phyloP scores from a whole-genome alignment of 164 flowering plant species.

The Chimonanthus salicifolius region DNA sequence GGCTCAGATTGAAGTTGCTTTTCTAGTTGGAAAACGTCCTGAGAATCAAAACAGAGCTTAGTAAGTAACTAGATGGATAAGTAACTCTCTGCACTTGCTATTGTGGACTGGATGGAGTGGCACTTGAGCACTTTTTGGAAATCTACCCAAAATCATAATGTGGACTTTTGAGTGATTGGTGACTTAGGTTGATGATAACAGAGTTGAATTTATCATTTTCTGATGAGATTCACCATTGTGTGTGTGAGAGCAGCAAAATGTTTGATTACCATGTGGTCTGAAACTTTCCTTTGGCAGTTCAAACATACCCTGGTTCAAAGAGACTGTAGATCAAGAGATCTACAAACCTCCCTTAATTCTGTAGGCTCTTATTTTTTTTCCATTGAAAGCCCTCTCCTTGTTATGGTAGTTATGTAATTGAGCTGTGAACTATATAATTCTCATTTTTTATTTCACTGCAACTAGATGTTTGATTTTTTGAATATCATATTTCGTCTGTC shows the following conservation, averaged over 20 bases:
- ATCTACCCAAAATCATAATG: neutral
- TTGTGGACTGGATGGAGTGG: neutral
- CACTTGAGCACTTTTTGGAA: neutral
- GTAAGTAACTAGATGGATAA: no score
- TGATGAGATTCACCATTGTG: neutral
- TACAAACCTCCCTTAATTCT: neutral
- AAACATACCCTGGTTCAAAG: neutral
- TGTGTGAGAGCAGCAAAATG: neutral
- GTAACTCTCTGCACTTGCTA: neutral
- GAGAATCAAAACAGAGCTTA: no score
- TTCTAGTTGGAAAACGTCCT: no score
- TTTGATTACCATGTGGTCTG: no score
- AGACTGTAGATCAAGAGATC: neutral
- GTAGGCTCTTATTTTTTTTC: neutral
- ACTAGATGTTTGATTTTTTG: neutral
- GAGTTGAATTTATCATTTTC: no score
- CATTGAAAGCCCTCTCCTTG: neutral
- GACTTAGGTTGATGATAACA: neutral
- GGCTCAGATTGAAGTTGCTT: no score
- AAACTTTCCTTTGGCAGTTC: neutral
- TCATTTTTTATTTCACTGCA: neutral
- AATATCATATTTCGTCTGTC: neutral
- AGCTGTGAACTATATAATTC: neutral
- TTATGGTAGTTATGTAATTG: neutral
- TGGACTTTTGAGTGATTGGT: neutral